These are phyloP conservation scores for Aspergillus pseudotamarii DNA, from an alignment of 2,329 filamentous ascomycete species.

Conservation along the genomic window DNA sequence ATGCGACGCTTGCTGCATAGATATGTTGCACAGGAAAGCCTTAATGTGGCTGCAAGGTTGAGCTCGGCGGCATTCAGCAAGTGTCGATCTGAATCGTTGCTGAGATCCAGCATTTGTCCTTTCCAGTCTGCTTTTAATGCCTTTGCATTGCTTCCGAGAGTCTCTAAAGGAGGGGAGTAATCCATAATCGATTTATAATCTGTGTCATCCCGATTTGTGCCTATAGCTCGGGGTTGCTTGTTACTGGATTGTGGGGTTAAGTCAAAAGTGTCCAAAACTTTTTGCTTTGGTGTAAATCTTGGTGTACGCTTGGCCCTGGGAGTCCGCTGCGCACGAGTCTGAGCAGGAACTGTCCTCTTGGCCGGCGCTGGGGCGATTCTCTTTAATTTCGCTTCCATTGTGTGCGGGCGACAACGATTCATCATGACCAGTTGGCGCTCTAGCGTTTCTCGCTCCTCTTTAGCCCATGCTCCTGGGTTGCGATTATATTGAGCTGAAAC, in stretches of 20 bases:
- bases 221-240: slow-evolving; percentile 48
- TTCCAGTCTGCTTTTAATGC: slow-evolving; percentile 86
- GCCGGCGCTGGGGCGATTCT: slow-evolving; percentile 44
- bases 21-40: slow-evolving; percentile 85
- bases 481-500: slow-evolving; percentile 48
- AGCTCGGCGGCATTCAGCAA: slow-evolving; percentile 80
- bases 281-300: slow-evolving; percentile 46
- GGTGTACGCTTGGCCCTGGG: slow-evolving; percentile 43
- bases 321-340: slow-evolving; percentile 34
- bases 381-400: slow-evolving; percentile 38
- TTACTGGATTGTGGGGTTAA: slow-evolving; percentile 33
- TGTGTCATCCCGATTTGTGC: slow-evolving; percentile 77
- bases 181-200: slow-evolving; percentile 74
- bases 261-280: slow-evolving; percentile 41
- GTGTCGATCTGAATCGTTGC: slow-evolving; percentile 67
- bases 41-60: slow-evolving; percentile 73
- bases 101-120: slow-evolving; percentile 75
- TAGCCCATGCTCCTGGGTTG: slow-evolving; percentile 47
- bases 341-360: slow-evolving; percentile 30
- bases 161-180: slow-evolving; percentile 69
- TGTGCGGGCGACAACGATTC: slow-evolving; percentile 39
- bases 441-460: slow-evolving; percentile 44
- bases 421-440: slow-evolving; percentile 46
- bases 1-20: slow-evolving; percentile 91
- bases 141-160: slow-evolving; percentile 68